These are phyloP conservation scores for Cryoendolithus antarcticus DNA, from an alignment of 2,329 filamentous ascomycete genomes.

Conservation along the genomic window DNA sequence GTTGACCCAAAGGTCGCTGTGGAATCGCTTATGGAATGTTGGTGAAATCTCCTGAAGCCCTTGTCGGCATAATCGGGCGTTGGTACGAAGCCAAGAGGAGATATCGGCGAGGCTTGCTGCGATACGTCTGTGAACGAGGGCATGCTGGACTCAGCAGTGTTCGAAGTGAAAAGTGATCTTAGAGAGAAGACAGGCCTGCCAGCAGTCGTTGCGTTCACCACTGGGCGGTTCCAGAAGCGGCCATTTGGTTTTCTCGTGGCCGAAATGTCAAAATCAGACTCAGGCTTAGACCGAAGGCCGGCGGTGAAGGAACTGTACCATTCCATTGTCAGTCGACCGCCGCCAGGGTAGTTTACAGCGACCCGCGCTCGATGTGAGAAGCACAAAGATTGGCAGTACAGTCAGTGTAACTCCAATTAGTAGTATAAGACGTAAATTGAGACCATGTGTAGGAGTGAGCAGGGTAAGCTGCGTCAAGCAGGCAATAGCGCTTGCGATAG, in stretches of 20 bases:
- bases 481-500: constrained; percentile 17
- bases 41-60: constrained; percentile 36
- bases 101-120: constrained; percentile 8
- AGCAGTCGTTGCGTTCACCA: constrained; percentile 14
- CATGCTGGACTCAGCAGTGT: constrained; percentile 14
- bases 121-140: constrained; percentile 14
- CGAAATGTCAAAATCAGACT: constrained; percentile 9
- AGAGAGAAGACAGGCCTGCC: constrained; percentile 10
- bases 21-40: constrained; percentile 65
- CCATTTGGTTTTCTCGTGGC: constrained; percentile 10
- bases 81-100: constrained; percentile 5
- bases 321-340: constrained; percentile 6
- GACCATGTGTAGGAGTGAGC: constrained; percentile 3
- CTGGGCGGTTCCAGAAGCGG: constrained; percentile 15
- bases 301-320: constrained; percentile 18
- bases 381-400: constrained; percentile 1
- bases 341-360: constrained; percentile 1
- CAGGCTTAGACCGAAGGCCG: constrained; percentile 9
- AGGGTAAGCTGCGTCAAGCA: constrained; percentile 5
- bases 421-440: neutral
- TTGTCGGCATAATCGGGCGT: constrained; percentile 14
- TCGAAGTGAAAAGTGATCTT: constrained; percentile 9
- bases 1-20: constrained; percentile 71
- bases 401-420: neutral
- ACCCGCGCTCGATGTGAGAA: constrained; percentile 4